Evolutionary conservation across 176 grass and related monocot species (phyloP).

Genomic region (Musa acuminata): DNA sequence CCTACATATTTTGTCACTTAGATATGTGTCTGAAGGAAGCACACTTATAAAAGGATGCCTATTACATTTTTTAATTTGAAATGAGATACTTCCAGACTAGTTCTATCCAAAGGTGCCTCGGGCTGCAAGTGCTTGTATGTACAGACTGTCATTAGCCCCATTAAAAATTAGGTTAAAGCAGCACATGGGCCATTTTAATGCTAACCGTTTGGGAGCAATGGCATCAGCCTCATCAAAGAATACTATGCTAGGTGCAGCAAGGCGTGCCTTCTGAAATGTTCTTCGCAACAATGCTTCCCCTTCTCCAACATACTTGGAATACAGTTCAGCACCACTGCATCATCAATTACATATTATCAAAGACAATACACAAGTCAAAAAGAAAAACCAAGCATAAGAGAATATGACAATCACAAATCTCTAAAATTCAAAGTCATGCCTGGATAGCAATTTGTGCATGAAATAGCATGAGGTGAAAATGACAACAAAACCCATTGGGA

Average conservation of each 20-base stretch:
- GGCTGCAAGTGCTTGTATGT: not conserved
- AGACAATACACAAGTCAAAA: not conserved
- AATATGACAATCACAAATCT: not conserved
- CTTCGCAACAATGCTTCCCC: slow-evolving; percentile 65
- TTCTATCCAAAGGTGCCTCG: not conserved
- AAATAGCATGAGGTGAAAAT: not conserved
- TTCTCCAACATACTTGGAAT: slow-evolving; percentile 97
- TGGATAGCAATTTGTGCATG: not conserved
- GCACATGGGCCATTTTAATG: not conserved
- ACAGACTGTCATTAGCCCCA: not conserved
- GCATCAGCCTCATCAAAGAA: slow-evolving; percentile 82
- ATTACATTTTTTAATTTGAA: not conserved
- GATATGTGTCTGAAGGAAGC: not conserved
- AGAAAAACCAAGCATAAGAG: not conserved
- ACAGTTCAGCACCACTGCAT: slow-evolving; percentile 69
- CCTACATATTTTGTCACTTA: not conserved
- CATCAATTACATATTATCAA: slow-evolving; percentile 21
- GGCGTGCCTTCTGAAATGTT: slow-evolving; percentile 81
- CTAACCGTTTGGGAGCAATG: slow-evolving; percentile 78
- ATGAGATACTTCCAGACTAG: not conserved
- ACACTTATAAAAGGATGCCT: not conserved
- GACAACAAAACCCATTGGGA: not conserved
- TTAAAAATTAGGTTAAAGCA: not conserved
- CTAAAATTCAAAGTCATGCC: not conserved
- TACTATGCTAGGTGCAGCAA: slow-evolving; percentile 78